Conservation (phyloP, 345 rosid genomes). For the Populus pruinosa region DNA sequence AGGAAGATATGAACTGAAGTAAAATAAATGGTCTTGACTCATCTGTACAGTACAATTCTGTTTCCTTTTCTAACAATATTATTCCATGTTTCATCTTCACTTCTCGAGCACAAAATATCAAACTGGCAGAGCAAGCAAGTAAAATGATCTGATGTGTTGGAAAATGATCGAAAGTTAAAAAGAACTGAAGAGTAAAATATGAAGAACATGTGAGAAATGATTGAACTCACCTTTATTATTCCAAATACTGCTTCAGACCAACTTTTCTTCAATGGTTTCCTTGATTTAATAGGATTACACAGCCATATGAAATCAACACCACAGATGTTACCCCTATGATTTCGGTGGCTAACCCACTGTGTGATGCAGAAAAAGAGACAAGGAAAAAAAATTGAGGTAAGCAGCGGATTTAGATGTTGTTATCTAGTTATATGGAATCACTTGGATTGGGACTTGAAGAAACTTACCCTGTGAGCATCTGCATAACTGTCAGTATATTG, state of each 20-base stretch:
- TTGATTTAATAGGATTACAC: constrained; percentile 54
- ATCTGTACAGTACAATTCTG: background rate
- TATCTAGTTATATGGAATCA: background rate
- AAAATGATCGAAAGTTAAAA: background rate
- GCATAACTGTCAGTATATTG: constrained; percentile 67
- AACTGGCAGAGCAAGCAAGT: background rate
- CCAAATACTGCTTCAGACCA: constrained; percentile 76
- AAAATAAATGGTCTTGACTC: background rate
- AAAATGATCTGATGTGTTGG: background rate
- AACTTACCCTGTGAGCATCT: constrained; percentile 82
- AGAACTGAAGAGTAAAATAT: constrained; percentile 2
- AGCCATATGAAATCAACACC: constrained; percentile 99
- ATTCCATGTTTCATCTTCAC: background rate
- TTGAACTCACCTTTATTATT: constrained; percentile 53
- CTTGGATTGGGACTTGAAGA: constrained; percentile 2
- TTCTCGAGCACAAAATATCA: background rate
- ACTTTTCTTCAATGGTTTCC: constrained; percentile 54
- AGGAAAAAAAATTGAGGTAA: background rate
- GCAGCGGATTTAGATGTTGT: background rate
- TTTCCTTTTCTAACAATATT: background rate
- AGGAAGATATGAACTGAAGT: background rate
- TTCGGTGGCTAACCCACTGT: constrained; percentile 97
- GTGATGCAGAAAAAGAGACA: background rate
- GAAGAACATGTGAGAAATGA: background rate
- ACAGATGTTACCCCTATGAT: constrained; percentile 94